Evolutionary conservation across 208 protist genomes (phyloP).

Genomic region (Crithidia mellificae): DNA sequence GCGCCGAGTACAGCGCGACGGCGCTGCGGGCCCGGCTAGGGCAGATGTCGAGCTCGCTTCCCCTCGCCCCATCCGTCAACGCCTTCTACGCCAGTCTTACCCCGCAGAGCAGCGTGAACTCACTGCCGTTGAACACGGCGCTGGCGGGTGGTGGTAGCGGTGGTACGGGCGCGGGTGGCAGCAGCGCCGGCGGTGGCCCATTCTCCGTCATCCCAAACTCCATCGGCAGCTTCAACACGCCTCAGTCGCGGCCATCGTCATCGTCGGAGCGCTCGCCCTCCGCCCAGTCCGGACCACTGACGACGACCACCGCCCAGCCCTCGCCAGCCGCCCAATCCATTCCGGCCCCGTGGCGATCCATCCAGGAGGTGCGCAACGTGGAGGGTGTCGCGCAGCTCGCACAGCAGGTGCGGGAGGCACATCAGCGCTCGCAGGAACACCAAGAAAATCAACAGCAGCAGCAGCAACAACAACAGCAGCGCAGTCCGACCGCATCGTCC

Average conservation of each 20-base stretch:
- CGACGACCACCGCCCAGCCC: conserved; percentile 7
- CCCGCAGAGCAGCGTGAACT: background rate
- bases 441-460: background rate
- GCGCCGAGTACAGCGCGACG: conserved; percentile 7
- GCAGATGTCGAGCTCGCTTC: conserved; percentile 9
- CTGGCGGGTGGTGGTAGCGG: too few relatives aligned
- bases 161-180: too few relatives aligned
- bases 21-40: background rate
- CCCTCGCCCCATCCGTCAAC: conserved; percentile 4
- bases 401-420: conserved; percentile 13
- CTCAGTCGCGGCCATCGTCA: conserved; percentile 3
- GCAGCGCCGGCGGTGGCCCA: too few relatives aligned
- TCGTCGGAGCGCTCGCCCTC: conserved; percentile 3
- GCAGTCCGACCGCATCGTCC: background rate
- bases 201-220: background rate
- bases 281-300: background rate
- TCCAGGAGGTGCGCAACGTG: conserved; percentile 22
- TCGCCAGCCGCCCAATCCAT: background rate
- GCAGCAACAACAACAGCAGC: background rate
- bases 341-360: conserved; percentile 16
- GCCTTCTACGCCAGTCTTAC: background rate
- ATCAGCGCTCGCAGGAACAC: conserved; percentile 7
- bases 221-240: background rate
- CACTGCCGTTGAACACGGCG: background rate
- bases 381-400: conserved; percentile 19